Conservation (phyloP, 2,329 filamentous ascomycete species). For the Aspergillus ustus region DNA sequence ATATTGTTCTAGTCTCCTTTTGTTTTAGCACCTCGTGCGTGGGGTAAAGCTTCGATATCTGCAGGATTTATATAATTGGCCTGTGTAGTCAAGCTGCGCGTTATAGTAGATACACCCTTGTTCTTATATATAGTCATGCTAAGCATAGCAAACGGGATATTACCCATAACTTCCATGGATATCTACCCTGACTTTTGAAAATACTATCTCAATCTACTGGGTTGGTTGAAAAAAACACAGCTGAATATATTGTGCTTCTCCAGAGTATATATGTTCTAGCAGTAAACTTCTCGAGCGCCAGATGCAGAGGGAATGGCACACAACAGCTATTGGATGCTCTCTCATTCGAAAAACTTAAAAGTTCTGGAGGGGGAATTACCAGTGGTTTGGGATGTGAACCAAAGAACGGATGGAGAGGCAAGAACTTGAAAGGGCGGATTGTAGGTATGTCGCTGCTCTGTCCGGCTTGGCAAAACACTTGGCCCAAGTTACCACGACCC, state of each 20-base stretch:
- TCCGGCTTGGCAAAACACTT: slow-evolving; percentile 20
- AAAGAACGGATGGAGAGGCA: neutral
- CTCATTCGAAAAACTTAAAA: too few relatives aligned
- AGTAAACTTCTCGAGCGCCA: neutral
- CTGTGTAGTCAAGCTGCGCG: neutral
- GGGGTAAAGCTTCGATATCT: slow-evolving; percentile 6
- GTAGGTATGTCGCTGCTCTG: neutral
- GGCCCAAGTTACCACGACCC: slow-evolving; percentile 3
- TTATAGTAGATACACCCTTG: neutral
- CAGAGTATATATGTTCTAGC: neutral
- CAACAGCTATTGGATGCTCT: too few relatives aligned
- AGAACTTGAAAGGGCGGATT: too few relatives aligned
- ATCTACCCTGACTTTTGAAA: neutral
- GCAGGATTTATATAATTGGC: slow-evolving; percentile 7
- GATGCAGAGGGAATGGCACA: too few relatives aligned
- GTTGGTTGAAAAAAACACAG: neutral
- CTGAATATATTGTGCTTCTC: neutral
- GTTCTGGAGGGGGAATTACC: too few relatives aligned
- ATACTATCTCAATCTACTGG: neutral
- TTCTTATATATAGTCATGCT: neutral
- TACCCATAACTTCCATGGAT: neutral
- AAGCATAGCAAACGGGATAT: neutral
- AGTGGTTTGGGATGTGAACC: neutral
- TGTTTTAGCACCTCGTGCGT: slow-evolving; percentile 8
- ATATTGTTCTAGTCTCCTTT: slow-evolving; percentile 1